phyloP scores from a whole-genome alignment of 257 asterid genomes.

The Solanum corneliomulleri region DNA sequence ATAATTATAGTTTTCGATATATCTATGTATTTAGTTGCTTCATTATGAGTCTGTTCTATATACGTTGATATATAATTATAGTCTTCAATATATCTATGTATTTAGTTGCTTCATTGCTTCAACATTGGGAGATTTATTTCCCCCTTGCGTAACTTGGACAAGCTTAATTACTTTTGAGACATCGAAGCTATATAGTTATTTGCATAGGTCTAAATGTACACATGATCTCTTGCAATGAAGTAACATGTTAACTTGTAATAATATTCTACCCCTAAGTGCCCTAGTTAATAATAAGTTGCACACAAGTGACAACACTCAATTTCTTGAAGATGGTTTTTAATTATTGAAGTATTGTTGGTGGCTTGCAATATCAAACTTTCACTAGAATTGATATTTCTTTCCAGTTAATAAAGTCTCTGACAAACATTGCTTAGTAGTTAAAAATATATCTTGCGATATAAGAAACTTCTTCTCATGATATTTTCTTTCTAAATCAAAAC shows the following conservation, averaged over 20 bases:
- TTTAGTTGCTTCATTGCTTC: background rate
- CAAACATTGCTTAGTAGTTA: background rate
- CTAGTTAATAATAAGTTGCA: background rate
- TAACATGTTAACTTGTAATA: background rate
- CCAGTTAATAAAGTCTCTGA: background rate
- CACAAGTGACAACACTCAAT: background rate
- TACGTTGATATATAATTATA: background rate
- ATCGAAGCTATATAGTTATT: background rate
- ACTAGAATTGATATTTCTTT: background rate
- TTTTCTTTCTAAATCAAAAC: background rate
- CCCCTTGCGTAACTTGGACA: background rate
- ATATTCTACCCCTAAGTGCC: background rate
- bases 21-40: background rate
- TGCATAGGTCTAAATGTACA: background rate
- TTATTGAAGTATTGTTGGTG: background rate
- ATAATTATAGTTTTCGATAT: background rate
- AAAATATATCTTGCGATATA: background rate
- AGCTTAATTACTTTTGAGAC: background rate
- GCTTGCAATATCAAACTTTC: background rate
- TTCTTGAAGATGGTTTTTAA: background rate
- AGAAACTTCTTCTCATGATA: background rate
- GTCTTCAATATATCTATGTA: background rate
- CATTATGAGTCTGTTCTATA: background rate
- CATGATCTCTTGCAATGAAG: background rate
- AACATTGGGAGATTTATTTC: background rate